Evolutionary conservation across 768 basidiomycete species (phyloP).

Genomic region (Boletus speciosus): DNA sequence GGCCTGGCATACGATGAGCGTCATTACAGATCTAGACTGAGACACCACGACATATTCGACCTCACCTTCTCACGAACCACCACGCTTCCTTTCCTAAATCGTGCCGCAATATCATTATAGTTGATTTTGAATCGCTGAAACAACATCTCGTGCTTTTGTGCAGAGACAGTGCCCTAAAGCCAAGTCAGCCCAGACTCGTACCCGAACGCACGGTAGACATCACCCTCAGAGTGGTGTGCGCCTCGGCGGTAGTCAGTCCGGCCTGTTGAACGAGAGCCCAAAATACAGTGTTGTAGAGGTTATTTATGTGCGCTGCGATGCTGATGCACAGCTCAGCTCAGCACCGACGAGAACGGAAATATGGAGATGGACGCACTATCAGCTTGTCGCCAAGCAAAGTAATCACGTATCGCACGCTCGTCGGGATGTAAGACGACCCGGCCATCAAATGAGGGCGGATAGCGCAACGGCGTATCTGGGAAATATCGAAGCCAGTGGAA

Average conservation of each 20-base stretch:
- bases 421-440: constrained; percentile 80
- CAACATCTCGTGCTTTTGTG: constrained; percentile 89
- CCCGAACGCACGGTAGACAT: constrained; percentile 7
- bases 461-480: constrained; percentile 63
- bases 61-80: constrained; percentile 64
- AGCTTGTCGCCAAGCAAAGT: constrained; percentile 94
- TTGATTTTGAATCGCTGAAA: constrained; percentile 81
- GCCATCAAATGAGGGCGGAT: constrained; percentile 92
- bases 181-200: constrained; percentile 8
- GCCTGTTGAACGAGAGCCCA: constrained; percentile 90
- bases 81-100: constrained; percentile 83
- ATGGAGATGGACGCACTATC: constrained; percentile 63
- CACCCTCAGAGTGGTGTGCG: constrained; percentile 77
- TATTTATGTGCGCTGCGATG: constrained; percentile 88
- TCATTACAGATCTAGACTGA: neutral
- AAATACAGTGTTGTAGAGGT: constrained; percentile 93
- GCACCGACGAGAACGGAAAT: neutral
- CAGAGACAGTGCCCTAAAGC: constrained; percentile 79
- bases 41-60: neutral
- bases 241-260: constrained; percentile 73
- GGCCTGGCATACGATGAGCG: neutral
- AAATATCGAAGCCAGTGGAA: constrained; percentile 83
- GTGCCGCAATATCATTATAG: constrained; percentile 71
- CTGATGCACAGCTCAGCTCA: constrained; percentile 18
- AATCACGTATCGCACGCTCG: constrained; percentile 73